Base-by-base conservation (phyloP, 176 grass and related monocot species). In the Aegilops bicornis region DNA sequence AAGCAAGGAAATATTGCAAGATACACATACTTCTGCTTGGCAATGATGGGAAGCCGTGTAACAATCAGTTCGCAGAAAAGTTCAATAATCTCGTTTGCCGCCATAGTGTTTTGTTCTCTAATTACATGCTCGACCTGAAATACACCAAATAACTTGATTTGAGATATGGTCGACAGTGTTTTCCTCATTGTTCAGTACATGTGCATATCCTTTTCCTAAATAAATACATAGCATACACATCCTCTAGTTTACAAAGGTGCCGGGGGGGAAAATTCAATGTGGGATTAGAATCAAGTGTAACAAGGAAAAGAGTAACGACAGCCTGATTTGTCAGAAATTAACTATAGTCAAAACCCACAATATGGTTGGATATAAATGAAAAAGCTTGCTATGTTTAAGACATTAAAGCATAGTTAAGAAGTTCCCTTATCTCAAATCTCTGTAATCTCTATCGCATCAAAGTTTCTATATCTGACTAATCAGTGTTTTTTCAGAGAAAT, bases 111-210 rank as follows among this genome's bases (percentile, higher is more conserved):
- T 82, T 99, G 93, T 76, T 99, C 94, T 87, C 94, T 96, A 85
- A 99, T 99, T 43, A 99, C 97, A 90, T 99, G 94, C 75, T 99
- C 97, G 3, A 99, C 97, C 94, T 99, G 75, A 80, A 92, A 42
- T 73, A 86, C 8, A 31, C 30, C 59, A 77, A 59, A 61, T 70
- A 58, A 64, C 31, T 35, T 16, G 32, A 43, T 82, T 39, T 48
- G 32, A 77, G 24, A 72, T 8, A 25, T n/a, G 16, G 0, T 76
- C 2, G 3, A 10, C 10, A 47, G 19, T 0, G 24, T 68, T 12
- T 62, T 30, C 20, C 23, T 11, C 27, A 43, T 47, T 61, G 33
- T 48, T 65, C 10, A 9, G 42, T 79, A 25, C 39, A 65, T 65
- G 72, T 11, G 27, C 37, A 24, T 64, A 45, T 23, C 45, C 2